Evolutionary conservation across 176 grass and related monocot genomes (phyloP), one percentile per base, ranked within the genome.

Genomic region (Sorghum bicolor): DNA sequence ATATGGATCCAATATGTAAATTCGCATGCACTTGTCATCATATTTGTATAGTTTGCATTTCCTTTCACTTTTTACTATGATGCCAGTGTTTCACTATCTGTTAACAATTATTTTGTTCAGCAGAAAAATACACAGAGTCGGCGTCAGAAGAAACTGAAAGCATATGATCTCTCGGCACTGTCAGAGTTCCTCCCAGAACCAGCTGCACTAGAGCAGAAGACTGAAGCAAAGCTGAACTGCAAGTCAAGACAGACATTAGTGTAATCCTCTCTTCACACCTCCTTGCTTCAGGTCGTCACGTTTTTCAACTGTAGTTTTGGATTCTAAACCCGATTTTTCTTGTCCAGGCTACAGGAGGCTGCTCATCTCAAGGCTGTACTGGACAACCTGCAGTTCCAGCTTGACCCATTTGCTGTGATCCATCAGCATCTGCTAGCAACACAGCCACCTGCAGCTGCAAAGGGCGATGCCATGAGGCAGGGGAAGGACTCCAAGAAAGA

Each of bases 241-340:
- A 94, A 97, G 75, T 88, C 87, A 16, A 88, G 88, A 77, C 94
- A 92, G 88, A 86, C 67, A 82, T 76, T 94, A 80, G 92, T 97
- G 94, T 94, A 94, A 88, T 36, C 17, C 30, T 66, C 70, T 17
- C 62, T 26, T 43, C 34, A 36, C 70, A 82, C 62, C 4, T 67
- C 14, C 3, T n/a, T 86, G 2, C 61, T 77, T 8, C 5, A 43
- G 19, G 19, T 45, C 20, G 31, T 74, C 64, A 9, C 31, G 16
- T 74, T 77, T 60, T 75, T 1, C 12, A 52, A 29, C 60, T 2
- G 14, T 33, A 13, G 32, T 62, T 50, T 83, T 78, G 60, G 32
- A 47, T 26, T 17, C 5, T 75, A 55, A 52, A 25, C 5, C 19
- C 11, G 3, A 26, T 5, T 83, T 83, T 22, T 19, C 3, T 44